Evolutionary conservation across 805 yeast genomes (phyloP).

Genomic region (Hanseniaspora hatyaiensis): DNA sequence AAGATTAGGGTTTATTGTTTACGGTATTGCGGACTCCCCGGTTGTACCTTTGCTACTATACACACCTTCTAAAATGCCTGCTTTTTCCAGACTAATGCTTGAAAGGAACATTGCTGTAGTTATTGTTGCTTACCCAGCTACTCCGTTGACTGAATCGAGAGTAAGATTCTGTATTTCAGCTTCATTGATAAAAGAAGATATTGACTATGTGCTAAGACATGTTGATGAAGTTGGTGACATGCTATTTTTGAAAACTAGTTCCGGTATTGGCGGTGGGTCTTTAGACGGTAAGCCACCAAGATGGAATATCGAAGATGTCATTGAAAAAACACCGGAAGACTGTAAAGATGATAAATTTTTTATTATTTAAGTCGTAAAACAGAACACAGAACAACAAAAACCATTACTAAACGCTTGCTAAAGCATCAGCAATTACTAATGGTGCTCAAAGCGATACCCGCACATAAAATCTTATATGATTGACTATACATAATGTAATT

Average conservation of each 20-base stretch:
- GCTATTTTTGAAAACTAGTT: conserved; percentile 60
- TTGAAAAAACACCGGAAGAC: conserved; percentile 61
- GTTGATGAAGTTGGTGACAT: conserved; percentile 69
- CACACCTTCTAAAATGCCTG: conserved; percentile 90
- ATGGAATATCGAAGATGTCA: conserved; percentile 68
- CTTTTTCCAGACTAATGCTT: conserved; percentile 71
- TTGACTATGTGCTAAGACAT: conserved; percentile 64
- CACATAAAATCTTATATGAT: too few species aligned
- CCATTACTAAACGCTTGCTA: too few species aligned
- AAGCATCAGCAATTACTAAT: too few species aligned
- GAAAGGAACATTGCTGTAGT: conserved; percentile 82
- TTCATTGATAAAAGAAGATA: conserved; percentile 84
- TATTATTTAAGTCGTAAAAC: conserved; percentile 18
- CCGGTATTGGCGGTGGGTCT: conserved; percentile 60
- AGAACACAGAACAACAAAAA: background rate
- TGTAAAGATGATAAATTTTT: conserved; percentile 34
- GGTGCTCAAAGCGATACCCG: too few species aligned
- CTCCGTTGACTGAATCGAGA: conserved; percentile 80
- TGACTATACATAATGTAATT: too few species aligned
- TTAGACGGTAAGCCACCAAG: conserved; percentile 57
- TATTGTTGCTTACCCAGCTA: conserved; percentile 95
- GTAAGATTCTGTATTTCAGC: conserved; percentile 87
- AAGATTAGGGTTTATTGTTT: conserved; percentile 84
- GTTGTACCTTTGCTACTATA: conserved; percentile 81
- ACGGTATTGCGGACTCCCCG: conserved; percentile 94